Conservation (phyloP, 1,139 yeast species). For the Diutina siamensis region DNA sequence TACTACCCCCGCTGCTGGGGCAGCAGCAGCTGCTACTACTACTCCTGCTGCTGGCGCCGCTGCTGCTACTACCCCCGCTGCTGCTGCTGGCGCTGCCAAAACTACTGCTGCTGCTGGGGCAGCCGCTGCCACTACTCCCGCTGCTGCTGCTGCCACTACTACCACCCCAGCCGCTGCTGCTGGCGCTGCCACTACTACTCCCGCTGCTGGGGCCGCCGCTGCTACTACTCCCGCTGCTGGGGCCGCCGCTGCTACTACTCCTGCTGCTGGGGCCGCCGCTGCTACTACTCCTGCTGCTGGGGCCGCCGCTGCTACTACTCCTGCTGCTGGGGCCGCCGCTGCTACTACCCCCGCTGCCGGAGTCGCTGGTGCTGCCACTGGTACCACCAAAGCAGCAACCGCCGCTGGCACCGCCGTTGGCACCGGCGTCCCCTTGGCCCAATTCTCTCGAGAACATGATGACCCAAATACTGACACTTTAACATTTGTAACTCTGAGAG, state of each 20-base stretch:
- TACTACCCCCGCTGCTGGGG: background rate
- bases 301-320: background rate
- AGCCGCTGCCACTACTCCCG: background rate
- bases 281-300: background rate
- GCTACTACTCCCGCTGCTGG: background rate
- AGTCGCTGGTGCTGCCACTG: background rate
- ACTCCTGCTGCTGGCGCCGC: background rate
- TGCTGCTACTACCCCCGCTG: background rate
- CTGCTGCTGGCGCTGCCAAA: background rate
- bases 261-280: background rate
- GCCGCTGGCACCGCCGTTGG: background rate
- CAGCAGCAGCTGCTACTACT: background rate
- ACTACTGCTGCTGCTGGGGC: background rate
- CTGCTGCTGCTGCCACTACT: background rate
- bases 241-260: background rate
- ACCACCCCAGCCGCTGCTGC: background rate
- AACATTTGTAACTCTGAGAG: constrained; percentile 2
- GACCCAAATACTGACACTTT: background rate
- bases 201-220: too few relatives aligned
- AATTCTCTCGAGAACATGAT: background rate
- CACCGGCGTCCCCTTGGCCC: background rate
- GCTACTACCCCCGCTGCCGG: background rate
- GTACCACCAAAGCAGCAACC: background rate
- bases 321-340: background rate
- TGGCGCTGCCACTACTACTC: background rate